Evolutionary conservation across 768 basidiomycete species (phyloP), one percentile per base, ranked within the genome.

Genomic region (Tricholoma flavovirens): DNA sequence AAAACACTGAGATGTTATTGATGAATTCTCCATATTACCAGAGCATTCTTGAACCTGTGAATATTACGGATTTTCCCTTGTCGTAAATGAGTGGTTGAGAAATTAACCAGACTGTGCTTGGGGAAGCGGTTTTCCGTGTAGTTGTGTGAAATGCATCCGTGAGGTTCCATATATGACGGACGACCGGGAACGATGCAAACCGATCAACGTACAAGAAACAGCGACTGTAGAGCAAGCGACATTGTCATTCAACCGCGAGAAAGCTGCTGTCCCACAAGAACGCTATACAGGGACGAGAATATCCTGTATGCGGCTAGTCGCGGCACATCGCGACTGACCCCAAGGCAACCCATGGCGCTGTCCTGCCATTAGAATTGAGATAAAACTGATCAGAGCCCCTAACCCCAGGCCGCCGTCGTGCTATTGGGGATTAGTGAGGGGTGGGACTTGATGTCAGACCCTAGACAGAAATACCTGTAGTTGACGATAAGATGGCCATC

Each of bases 401-500:
- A 77, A 46, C 76, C 76, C 76, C 76, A 77, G 26, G 76, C 76
- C 33, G 74, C 73, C 29, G 75, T 77, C 11, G 75, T 76, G 58
- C 75, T 77, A 53, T 53, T n/a, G 19, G 22, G 32, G 5, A 50
- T 54, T 14, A 14, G 40, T 17, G 29, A 54, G 22, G n/a, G 53
- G 30, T 19, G 29, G 32, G 21, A 49, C 33, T 15, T 14, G 51
- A 49, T 21, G 33, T 11, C 49, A 6, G 49, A 45, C 5, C 2
- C 14, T n/a, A 11, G 17, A 21, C 5, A 29, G 15, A 61, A 77
- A 60, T 49, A 85, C 91, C 89, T 92, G 67, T 94, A 95, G 69
- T 95, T 94, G 35, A 95, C 92, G 66, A 94, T 93, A 61, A 95
- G 77, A 69, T 92, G 90, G 0, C 87, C 88, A 62, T 93, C 91